phyloP scores from a whole-genome alignment of 169 alveolate species.

The Amoebophrya sp. region DNA sequence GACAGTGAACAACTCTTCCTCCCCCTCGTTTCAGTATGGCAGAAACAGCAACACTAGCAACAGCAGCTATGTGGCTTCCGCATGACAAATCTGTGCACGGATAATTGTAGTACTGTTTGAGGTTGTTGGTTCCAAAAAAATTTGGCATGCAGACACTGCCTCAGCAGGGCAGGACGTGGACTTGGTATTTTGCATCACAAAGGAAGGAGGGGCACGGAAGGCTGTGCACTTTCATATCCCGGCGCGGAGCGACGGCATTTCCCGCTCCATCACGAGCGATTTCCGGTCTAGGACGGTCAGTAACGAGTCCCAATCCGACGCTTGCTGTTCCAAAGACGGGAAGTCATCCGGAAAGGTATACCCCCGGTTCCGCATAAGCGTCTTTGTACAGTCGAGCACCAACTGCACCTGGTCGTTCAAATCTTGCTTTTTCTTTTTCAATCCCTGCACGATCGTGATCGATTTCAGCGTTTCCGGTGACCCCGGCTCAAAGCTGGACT shows the following conservation, averaged over 20 bases:
- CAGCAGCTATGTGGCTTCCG: too few relatives aligned
- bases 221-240: too few relatives aligned
- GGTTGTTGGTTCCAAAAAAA: too few relatives aligned
- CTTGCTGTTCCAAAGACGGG: background rate
- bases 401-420: background rate
- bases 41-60: too few relatives aligned
- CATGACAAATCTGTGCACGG: too few relatives aligned
- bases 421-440: background rate
- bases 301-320: conserved; percentile 73
- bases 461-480: background rate
- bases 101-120: too few relatives aligned
- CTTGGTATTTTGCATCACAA: too few relatives aligned
- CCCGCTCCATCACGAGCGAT: conserved; percentile 61
- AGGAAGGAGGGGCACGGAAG: too few relatives aligned
- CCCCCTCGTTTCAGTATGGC: too few relatives aligned
- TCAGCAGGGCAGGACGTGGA: too few relatives aligned
- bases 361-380: background rate
- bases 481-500: conserved; percentile 52
- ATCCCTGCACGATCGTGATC: background rate
- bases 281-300: conserved; percentile 62
- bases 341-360: background rate
- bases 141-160: too few relatives aligned
- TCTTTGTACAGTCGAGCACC: background rate
- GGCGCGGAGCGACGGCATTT: conserved; percentile 61
- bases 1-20: too few relatives aligned